Conservation (phyloP, 192 early-diverging fungal genomes). For the Coemansia sp. region DNA sequence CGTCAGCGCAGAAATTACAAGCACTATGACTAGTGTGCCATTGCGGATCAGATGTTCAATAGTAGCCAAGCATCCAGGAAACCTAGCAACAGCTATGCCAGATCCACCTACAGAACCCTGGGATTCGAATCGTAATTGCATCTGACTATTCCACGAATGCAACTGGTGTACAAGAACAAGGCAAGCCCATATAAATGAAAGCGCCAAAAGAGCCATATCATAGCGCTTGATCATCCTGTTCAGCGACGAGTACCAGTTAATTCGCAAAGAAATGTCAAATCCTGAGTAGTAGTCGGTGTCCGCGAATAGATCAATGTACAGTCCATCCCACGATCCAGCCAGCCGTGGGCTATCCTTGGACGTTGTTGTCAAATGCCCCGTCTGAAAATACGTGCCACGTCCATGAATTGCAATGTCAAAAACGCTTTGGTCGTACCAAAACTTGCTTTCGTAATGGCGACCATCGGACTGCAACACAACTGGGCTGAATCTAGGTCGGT, state of each 20-base stretch:
- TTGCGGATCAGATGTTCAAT: slow-evolving; percentile 47
- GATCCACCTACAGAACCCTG: not conserved
- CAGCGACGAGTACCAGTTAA: slow-evolving; percentile 72
- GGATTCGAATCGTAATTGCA: slow-evolving; percentile 1
- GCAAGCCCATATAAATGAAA: slow-evolving; percentile 68
- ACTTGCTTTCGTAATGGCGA: slow-evolving; percentile 49
- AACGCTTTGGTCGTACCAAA: slow-evolving; percentile 33
- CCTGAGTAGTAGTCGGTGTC: slow-evolving; percentile 30
- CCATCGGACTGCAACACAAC: slow-evolving; percentile 51
- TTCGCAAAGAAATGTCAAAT: slow-evolving; percentile 47
- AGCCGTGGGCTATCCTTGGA: not conserved
- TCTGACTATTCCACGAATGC: slow-evolving; percentile 28
- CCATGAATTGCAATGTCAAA: slow-evolving; percentile 53
- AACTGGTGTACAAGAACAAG: slow-evolving; percentile 55
- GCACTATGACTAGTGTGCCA: slow-evolving; percentile 23
- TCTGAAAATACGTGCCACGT: slow-evolving; percentile 47
- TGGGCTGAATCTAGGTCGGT: slow-evolving; percentile 21
- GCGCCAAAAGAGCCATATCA: slow-evolving; percentile 66
- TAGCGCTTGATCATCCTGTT: slow-evolving; percentile 71
- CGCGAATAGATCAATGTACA: slow-evolving; percentile 44
- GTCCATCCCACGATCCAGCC: slow-evolving; percentile 34
- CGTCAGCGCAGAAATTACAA: slow-evolving; percentile 19
- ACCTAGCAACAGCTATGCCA: not conserved
- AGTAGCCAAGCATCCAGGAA: slow-evolving; percentile 35
- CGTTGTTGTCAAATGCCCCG: slow-evolving; percentile 12